A percentile compares a stretch with the other conserved stretches of the same genome.
Conservation (phyloP, 208 protist genomes). For the Entamoeba nuttalli region DNA sequence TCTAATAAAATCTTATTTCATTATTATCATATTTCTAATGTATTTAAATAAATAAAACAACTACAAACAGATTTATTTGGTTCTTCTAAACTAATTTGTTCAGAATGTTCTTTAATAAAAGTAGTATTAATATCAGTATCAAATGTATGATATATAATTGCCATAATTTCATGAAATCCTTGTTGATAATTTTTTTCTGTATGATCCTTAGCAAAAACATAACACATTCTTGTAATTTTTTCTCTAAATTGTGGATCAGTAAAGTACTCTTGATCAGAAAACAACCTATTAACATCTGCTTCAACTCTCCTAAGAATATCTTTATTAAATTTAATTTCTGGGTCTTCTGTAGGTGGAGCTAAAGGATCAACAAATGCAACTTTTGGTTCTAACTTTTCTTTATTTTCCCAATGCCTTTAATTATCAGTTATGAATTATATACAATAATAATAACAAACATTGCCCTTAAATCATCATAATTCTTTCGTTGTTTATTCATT, state of each 20-base stretch:
- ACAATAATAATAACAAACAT: neutral
- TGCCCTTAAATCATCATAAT: neutral
- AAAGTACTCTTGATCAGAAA: neutral
- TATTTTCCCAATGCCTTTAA: no score
- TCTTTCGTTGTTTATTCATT: neutral
- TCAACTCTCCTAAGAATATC: no score
- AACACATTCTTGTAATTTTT: neutral
- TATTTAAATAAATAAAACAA: neutral
- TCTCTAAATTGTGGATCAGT: neutral
- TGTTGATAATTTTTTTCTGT: neutral
- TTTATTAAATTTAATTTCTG: no score
- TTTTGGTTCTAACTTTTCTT: no score
- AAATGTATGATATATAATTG: neutral
- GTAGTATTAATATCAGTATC: neutral
- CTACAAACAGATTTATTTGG: neutral
- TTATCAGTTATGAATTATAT: no score
- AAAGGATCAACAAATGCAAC: no score
- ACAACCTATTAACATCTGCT: neutral
- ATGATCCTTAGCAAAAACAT: neutral
- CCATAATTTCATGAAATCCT: neutral
- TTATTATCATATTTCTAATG: neutral
- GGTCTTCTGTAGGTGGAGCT: no score
- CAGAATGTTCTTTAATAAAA: neutral
- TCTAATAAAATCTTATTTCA: neutral
- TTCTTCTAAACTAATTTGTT: neutral